phyloP scores from a whole-genome alignment of 106 monocot species.

The Dendrobium catenatum region DNA sequence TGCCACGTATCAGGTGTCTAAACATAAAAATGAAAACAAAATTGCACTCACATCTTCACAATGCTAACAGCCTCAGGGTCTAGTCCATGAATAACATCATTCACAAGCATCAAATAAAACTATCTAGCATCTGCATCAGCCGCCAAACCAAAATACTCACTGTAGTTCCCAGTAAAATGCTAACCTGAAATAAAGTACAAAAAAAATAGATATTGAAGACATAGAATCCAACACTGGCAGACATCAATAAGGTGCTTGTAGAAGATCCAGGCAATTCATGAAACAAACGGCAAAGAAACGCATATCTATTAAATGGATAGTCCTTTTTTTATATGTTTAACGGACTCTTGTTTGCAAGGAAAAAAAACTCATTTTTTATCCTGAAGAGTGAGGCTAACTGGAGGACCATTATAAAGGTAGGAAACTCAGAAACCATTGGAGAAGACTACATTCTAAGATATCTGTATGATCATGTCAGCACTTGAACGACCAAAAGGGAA shows the following conservation, averaged over 20 bases:
- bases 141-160: constrained; percentile 91
- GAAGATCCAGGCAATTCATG: neutral
- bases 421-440: neutral
- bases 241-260: neutral
- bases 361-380: neutral
- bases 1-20: neutral
- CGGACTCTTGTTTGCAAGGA: neutral
- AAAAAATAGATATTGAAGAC: neutral
- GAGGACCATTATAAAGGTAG: neutral
- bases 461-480: neutral
- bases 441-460: neutral
- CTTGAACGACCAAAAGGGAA: neutral
- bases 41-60: constrained; percentile 88
- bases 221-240: neutral
- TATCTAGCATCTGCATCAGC: constrained; percentile 93
- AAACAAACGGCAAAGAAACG: neutral
- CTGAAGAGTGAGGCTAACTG: neutral
- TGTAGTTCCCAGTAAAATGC: constrained; percentile 93
- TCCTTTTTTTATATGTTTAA: neutral
- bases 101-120: constrained; percentile 96
- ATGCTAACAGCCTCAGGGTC: constrained; percentile 78
- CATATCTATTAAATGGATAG: neutral
- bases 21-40: neutral
- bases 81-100: constrained; percentile 94
- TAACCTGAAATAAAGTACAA: constrained; percentile 38